These are phyloP conservation scores for Alternaria angustiovoidea DNA, from an alignment of 2,329 filamentous ascomycete species.

Conservation along the genomic window DNA sequence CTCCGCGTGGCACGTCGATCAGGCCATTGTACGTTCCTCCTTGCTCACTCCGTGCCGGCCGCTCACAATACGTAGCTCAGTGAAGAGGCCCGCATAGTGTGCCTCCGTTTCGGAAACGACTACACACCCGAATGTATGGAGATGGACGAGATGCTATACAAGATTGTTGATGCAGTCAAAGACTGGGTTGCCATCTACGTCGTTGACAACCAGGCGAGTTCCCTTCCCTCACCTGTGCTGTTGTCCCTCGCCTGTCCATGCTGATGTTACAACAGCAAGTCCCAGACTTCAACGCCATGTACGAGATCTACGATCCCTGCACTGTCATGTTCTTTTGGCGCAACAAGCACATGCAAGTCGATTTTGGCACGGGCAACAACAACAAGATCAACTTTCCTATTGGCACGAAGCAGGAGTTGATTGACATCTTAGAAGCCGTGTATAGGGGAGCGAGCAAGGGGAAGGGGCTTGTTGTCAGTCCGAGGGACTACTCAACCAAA, in stretches of 20 bases:
- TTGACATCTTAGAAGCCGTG: slow-evolving; percentile 97
- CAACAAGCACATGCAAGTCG: slow-evolving; percentile 37
- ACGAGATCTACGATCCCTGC: slow-evolving; percentile 84
- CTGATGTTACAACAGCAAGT: slow-evolving; percentile 47
- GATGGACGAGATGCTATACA: slow-evolving; percentile 36
- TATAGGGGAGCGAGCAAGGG: slow-evolving; percentile 97
- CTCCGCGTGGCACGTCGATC: slow-evolving; percentile 96
- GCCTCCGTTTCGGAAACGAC: slow-evolving; percentile 89
- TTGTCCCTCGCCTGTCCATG: background rate
- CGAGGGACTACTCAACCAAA: slow-evolving; percentile 78
- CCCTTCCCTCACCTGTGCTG: background rate
- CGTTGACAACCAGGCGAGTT: slow-evolving; percentile 74
- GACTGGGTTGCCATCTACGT: slow-evolving; percentile 86
- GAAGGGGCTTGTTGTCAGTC: slow-evolving; percentile 89
- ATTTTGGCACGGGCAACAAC: slow-evolving; percentile 83
- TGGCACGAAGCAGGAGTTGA: slow-evolving; percentile 94
- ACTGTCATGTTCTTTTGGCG: slow-evolving; percentile 96
- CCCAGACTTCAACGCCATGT: slow-evolving; percentile 94
- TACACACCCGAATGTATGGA: slow-evolving; percentile 71
- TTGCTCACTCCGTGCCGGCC: background rate
- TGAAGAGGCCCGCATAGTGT: slow-evolving; percentile 86
- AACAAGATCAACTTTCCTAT: slow-evolving; percentile 95
- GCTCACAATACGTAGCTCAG: slow-evolving; percentile 9
- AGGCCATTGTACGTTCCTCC: slow-evolving; percentile 69
- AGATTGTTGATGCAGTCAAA: slow-evolving; percentile 65